Evolutionary conservation across 2,329 filamentous ascomycete species (phyloP).

Genomic region (Corinectria fuckeliana): DNA sequence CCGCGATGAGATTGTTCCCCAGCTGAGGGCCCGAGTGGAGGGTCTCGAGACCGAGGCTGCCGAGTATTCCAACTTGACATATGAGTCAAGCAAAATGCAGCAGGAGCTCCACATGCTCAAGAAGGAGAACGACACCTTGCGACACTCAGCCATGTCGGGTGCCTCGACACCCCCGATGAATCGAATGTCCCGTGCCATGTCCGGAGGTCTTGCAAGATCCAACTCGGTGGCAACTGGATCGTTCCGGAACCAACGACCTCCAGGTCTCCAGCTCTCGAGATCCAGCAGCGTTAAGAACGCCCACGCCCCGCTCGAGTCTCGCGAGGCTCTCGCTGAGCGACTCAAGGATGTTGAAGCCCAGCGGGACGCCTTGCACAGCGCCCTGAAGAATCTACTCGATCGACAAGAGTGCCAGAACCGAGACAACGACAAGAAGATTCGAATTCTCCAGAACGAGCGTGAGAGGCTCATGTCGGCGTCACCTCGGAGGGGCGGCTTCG

Average conservation of each 20-base stretch:
- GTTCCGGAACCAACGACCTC: slow-evolving; percentile 48
- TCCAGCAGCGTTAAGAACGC: slow-evolving; percentile 63
- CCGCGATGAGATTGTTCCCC: slow-evolving; percentile 84
- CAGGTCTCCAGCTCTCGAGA: slow-evolving; percentile 57
- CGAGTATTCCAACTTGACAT: slow-evolving; percentile 75
- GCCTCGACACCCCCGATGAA: slow-evolving; percentile 32
- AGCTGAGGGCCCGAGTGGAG: slow-evolving; percentile 77
- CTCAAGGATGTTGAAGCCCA: slow-evolving; percentile 94
- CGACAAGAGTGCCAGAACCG: slow-evolving; percentile 85
- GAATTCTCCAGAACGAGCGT: slow-evolving; percentile 77
- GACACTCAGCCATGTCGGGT: slow-evolving; percentile 46
- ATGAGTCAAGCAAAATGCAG: slow-evolving; percentile 84
- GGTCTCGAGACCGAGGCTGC: slow-evolving; percentile 77
- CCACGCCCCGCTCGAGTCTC: slow-evolving; percentile 56
- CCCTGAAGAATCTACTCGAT: slow-evolving; percentile 83
- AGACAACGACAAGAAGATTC: slow-evolving; percentile 83
- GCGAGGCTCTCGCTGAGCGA: slow-evolving; percentile 76
- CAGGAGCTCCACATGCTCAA: slow-evolving; percentile 80
- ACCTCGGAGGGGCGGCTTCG: slow-evolving; percentile 79
- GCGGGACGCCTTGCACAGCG: slow-evolving; percentile 87
- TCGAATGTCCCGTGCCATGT: slow-evolving; percentile 41
- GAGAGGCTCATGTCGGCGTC: slow-evolving; percentile 73
- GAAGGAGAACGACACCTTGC: slow-evolving; percentile 68
- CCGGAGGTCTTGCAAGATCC: slow-evolving; percentile 65
- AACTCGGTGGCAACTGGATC: slow-evolving; percentile 69